These are phyloP conservation scores for Casuarina equisetifolia DNA, from an alignment of 306 rosid species.

Conservation along the genomic window DNA sequence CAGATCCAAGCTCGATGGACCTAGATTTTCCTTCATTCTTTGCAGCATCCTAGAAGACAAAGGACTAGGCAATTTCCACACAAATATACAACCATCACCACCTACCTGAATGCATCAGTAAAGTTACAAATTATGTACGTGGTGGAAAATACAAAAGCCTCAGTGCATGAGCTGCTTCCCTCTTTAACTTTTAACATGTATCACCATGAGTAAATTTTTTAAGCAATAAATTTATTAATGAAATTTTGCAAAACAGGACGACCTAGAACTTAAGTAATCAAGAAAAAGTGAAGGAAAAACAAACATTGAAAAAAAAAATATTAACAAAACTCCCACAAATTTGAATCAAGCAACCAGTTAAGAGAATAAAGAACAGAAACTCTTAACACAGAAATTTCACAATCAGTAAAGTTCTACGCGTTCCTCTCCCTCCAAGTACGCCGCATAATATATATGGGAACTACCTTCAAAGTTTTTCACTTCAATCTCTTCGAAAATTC, in stretches of 20 bases:
- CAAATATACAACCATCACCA: conserved; percentile 70
- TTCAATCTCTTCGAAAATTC: background rate
- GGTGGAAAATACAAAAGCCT: background rate
- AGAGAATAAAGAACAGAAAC: background rate
- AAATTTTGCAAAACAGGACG: background rate
- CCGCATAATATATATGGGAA: background rate
- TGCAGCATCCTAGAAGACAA: conserved; percentile 58
- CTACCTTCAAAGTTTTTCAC: background rate
- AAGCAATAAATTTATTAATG: background rate
- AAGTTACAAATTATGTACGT: conserved; percentile 10
- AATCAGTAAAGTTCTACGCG: background rate
- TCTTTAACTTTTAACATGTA: background rate
- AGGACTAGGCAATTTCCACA: conserved; percentile 68
- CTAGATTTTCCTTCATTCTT: conserved; percentile 43
- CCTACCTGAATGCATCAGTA: conserved; percentile 54
- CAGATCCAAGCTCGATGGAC: conserved; percentile 40
- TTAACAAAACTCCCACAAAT: background rate
- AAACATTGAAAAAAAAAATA: background rate
- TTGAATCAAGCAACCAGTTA: background rate
- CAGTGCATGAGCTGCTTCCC: background rate
- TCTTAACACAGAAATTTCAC: background rate
- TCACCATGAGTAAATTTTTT: background rate
- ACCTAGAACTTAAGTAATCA: background rate
- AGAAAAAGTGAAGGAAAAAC: background rate
- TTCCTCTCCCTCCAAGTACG: background rate